Percentiles rank a stretch among this genome's conserved stretches.
These are phyloP conservation scores for Diaporthe vaccinii DNA, from an alignment of 2,329 filamentous ascomycete genomes.

Conservation along the genomic window DNA sequence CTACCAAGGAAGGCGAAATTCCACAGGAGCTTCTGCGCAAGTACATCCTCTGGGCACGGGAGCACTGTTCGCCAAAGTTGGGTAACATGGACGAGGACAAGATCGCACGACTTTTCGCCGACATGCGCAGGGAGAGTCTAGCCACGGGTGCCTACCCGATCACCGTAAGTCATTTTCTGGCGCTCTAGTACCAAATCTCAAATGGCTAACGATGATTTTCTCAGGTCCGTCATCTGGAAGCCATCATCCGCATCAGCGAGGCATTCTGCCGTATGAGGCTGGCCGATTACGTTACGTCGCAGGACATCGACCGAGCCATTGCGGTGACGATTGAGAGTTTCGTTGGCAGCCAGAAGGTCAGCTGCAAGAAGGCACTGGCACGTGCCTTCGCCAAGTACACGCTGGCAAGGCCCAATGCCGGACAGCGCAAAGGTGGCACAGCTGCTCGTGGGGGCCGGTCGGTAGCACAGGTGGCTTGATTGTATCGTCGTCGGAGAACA, in stretches of 20 bases:
- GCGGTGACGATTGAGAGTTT: slow-evolving; percentile 97
- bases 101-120: slow-evolving; percentile 91
- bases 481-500: background rate
- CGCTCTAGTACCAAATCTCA: background rate
- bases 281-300: slow-evolving; percentile 91
- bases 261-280: slow-evolving; percentile 97
- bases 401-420: slow-evolving; percentile 60
- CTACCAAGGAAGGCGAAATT: slow-evolving; percentile 76
- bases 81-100: slow-evolving; percentile 99
- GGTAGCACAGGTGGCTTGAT: slow-evolving; percentile 40
- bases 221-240: slow-evolving; percentile 95
- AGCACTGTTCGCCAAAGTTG: slow-evolving; percentile 90
- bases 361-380: slow-evolving; percentile 95
- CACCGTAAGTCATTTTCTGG: slow-evolving; percentile 75
- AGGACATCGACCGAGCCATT: slow-evolving; percentile 97
- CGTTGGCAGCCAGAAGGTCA: slow-evolving; percentile 95
- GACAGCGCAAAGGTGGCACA: slow-evolving; percentile 46
- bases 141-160: slow-evolving; percentile 98
- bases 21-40: slow-evolving; percentile 92
- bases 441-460: slow-evolving; percentile 43
- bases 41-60: slow-evolving; percentile 95
- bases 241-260: slow-evolving; percentile 95
- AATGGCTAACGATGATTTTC: slow-evolving; percentile 12
- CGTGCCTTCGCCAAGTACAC: slow-evolving; percentile 97
- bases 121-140: slow-evolving; percentile 93